phyloP scores from a whole-genome alignment of 2,329 filamentous ascomycete species.

The Shiraia bambusicola region DNA sequence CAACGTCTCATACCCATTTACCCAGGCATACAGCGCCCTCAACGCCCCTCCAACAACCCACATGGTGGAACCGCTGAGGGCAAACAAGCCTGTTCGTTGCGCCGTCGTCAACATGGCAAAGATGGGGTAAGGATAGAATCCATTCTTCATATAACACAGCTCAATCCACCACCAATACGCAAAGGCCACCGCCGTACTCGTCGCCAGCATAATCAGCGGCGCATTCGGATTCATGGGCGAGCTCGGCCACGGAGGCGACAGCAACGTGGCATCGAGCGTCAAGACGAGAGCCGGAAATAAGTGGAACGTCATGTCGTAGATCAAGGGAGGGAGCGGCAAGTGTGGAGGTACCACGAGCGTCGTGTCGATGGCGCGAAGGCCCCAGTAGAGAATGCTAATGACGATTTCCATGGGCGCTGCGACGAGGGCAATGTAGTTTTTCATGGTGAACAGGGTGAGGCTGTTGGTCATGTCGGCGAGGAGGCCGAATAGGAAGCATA shows the following conservation, averaged over 20 bases:
- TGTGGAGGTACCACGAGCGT: slow-evolving; percentile 55
- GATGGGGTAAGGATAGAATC: slow-evolving; percentile 82
- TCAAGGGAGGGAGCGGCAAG: slow-evolving; percentile 43
- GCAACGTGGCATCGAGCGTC: slow-evolving; percentile 64
- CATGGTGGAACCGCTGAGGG: slow-evolving; percentile 69
- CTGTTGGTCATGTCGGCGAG: slow-evolving; percentile 63
- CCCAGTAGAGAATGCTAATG: slow-evolving; percentile 74
- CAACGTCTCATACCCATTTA: slow-evolving; percentile 57
- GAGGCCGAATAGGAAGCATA: slow-evolving; percentile 63
- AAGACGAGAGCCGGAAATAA: slow-evolving; percentile 66
- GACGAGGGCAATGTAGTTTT: slow-evolving; percentile 67
- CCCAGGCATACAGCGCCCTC: slow-evolving; percentile 67
- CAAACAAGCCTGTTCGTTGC: slow-evolving; percentile 70
- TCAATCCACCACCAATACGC: slow-evolving; percentile 78
- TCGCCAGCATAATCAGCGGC: slow-evolving; percentile 58
- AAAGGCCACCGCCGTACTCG: slow-evolving; percentile 63
- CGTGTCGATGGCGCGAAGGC: slow-evolving; percentile 57
- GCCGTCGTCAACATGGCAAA: slow-evolving; percentile 67
- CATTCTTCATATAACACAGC: slow-evolving; percentile 67
- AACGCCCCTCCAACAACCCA: slow-evolving; percentile 67
- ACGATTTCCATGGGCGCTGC: slow-evolving; percentile 70
- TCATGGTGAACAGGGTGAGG: slow-evolving; percentile 60
- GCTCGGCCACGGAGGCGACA: slow-evolving; percentile 67
- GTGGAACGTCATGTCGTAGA: slow-evolving; percentile 51
- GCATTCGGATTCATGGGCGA: slow-evolving; percentile 54